Evolutionary conservation across 2,329 filamentous ascomycete species (phyloP), one percentile per base, ranked within the genome.

Genomic region (Keithomyces neogunnii): DNA sequence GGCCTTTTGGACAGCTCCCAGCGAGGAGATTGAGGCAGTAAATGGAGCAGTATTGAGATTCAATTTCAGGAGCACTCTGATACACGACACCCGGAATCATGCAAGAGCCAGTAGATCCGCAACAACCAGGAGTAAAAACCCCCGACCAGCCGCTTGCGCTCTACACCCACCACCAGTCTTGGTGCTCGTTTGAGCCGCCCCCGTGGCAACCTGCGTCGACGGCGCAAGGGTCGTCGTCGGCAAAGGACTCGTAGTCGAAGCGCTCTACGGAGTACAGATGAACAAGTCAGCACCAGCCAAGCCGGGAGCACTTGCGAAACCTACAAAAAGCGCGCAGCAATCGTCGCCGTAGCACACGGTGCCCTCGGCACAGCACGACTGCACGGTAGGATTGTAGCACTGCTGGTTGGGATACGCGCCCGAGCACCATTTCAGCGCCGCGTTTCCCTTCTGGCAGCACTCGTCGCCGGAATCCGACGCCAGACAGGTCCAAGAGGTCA

Each of bases 301-400:
- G 6, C 40, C 28, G 42, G 26, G 29, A 29, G 3, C 19, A 19
- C 1, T 19, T 19, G 19, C 19, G 19, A 19, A 19, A 47, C 45
- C n/a, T n/a, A 47, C 45, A 36, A 47, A 47, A 19, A 47, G 31
- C 3, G 31, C 29, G 26, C 45, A 47, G 45, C 45, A 47, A 32
- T 47, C 30, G 7, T 47, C n/a, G 26, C 33, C 45, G 26, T 47
- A 29, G 32, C 45, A 47, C 28, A 47, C 45, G 9, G 28, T 32
- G 3, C 45, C 45, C 11, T 47, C 45, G 6, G 45, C 33, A 32
- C 45, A 47, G 30, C 45, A 47, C 26, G 11, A 47, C 13, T 47
- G 45, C 26, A 31, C 19, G 28, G 4, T 47, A 29, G 45, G 10
- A 32, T 47, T 47, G 30, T 33, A 33, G 32, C 45, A 47, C 29